These are phyloP conservation scores for Phaeoacremonium minimum DNA, from an alignment of 2,329 filamentous ascomycete species.

Conservation along the genomic window DNA sequence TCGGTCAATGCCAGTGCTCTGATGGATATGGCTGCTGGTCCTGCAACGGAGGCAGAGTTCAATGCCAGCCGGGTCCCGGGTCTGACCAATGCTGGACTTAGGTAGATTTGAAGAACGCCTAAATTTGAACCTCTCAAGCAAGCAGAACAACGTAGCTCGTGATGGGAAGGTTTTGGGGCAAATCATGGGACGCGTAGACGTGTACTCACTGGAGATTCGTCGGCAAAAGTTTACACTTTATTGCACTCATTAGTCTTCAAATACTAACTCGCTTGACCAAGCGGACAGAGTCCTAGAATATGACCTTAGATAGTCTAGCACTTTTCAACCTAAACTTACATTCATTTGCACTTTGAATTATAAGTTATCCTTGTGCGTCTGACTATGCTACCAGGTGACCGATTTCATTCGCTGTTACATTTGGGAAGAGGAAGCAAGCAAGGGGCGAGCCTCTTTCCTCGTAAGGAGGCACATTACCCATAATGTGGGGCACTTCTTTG, in stretches of 20 bases:
- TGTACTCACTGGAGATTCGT: neutral
- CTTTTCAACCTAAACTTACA: too few relatives aligned
- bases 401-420: too few relatives aligned
- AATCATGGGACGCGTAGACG: neutral
- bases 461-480: too few relatives aligned
- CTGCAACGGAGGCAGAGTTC: conserved; percentile 5
- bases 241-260: neutral
- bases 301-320: too few relatives aligned
- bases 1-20: conserved; percentile 6
- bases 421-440: too few relatives aligned
- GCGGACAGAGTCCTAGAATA: too few relatives aligned
- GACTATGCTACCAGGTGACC: too few relatives aligned
- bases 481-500: too few relatives aligned
- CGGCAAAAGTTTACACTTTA: neutral
- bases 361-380: too few relatives aligned
- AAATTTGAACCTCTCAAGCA: neutral
- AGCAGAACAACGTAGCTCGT: neutral
- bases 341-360: too few relatives aligned
- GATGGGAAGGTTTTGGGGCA: neutral
- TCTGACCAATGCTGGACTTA: conserved; percentile 2
- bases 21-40: conserved; percentile 6
- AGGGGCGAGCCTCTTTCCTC: too few relatives aligned
- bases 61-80: conserved; percentile 5
- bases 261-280: too few relatives aligned
- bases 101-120: neutral